phyloP scores from a whole-genome alignment of 257 asterid species.

The Verbena officinalis region DNA sequence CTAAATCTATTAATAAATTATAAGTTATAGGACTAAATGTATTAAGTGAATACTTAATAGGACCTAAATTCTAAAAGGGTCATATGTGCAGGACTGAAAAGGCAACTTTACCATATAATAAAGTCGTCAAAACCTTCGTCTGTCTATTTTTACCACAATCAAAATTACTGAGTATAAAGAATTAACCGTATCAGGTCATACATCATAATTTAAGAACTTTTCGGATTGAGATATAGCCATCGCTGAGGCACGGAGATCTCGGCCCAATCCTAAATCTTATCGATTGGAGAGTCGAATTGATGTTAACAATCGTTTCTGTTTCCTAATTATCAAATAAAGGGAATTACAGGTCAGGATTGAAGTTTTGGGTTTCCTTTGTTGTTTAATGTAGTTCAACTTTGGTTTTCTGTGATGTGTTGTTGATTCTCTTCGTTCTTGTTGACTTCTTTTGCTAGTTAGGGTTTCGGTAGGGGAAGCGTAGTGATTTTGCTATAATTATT shows the following conservation, averaged over 20 bases:
- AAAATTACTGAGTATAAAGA: neutral
- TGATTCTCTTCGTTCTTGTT: neutral
- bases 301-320: neutral
- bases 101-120: too few relatives aligned
- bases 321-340: neutral
- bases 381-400: conserved; percentile 13
- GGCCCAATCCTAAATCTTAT: conserved; percentile 11
- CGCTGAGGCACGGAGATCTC: conserved; percentile 37
- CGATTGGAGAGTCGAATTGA: conserved; percentile 34
- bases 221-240: conserved; percentile 21
- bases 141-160: neutral
- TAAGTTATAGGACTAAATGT: too few relatives aligned
- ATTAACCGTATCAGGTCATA: conserved; percentile 8
- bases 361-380: neutral
- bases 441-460: conserved; percentile 5
- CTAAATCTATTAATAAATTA: too few relatives aligned
- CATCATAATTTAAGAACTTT: conserved; percentile 18
- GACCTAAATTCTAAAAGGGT: too few relatives aligned
- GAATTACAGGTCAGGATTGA: conserved; percentile 20
- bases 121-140: neutral
- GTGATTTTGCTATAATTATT: neutral
- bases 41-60: too few relatives aligned
- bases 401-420: neutral
- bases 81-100: too few relatives aligned
- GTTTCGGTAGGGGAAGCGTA: conserved; percentile 12